Conservation (phyloP, 78 protist species). For the Mantamonas sphyraenae region DNA sequence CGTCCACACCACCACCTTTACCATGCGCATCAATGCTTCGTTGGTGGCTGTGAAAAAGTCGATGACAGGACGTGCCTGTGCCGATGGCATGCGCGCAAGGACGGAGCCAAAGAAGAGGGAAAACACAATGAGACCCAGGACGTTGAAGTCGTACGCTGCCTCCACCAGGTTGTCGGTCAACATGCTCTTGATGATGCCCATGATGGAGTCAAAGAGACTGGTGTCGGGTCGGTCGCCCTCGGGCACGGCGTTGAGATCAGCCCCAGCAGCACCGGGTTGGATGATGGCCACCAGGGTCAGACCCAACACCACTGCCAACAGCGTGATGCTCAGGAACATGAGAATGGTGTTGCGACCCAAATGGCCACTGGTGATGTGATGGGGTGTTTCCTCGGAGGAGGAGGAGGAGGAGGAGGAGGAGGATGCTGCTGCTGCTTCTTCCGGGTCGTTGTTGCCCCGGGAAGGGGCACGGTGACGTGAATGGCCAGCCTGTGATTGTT, state of each 20-base stretch:
- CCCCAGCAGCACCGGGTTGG: not conserved
- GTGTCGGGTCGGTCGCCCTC: not conserved
- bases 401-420: too few relatives aligned
- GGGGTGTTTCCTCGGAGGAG: too few relatives aligned
- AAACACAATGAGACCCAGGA: not conserved
- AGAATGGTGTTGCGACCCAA: too few relatives aligned
- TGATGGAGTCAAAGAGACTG: conserved; percentile 1
- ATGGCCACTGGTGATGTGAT: too few relatives aligned
- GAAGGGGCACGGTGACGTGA: too few relatives aligned
- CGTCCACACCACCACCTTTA: not conserved
- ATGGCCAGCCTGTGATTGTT: not conserved
- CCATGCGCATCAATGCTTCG: not conserved
- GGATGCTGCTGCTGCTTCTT: too few relatives aligned
- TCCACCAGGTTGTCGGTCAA: not conserved
- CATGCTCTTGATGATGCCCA: not conserved
- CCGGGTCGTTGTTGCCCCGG: too few relatives aligned
- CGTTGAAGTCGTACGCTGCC: conserved; percentile 2
- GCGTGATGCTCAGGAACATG: not conserved
- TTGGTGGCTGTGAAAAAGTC: not conserved
- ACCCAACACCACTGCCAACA: not conserved
- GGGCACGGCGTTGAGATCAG: not conserved
- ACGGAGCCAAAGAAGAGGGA: not conserved
- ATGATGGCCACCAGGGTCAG: conserved; percentile 1
- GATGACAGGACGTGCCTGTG: not conserved
- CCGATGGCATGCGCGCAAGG: not conserved